Evolutionary conservation across 1,284 basidiomycete genomes (phyloP).

Genomic region (Boletellus deceptivus): DNA sequence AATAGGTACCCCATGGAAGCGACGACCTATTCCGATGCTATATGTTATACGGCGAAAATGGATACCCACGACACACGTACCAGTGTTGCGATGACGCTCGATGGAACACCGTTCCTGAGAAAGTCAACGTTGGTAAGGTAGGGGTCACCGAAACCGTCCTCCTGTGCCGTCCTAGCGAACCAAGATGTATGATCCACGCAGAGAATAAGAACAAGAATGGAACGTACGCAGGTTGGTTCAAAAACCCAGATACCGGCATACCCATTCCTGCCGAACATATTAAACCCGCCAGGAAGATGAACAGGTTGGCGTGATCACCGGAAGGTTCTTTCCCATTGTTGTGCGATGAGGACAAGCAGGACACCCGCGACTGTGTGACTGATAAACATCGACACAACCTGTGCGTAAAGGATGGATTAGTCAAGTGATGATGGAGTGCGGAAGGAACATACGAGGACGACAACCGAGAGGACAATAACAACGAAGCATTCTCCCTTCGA

Average conservation of each 20-base stretch:
- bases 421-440: not conserved
- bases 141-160: slow-evolving; percentile 90
- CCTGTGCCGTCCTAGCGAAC: slow-evolving; percentile 77
- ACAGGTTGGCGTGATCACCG: slow-evolving; percentile 67
- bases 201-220: not conserved
- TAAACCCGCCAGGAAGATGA: slow-evolving; percentile 90
- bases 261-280: slow-evolving; percentile 98
- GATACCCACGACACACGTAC: slow-evolving; percentile 43
- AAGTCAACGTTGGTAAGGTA: slow-evolving; percentile 89
- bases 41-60: slow-evolving; percentile 1
- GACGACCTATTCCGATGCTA: slow-evolving; percentile 14
- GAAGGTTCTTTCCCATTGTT: slow-evolving; percentile 80
- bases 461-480: slow-evolving; percentile 76
- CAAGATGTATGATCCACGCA: not conserved
- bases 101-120: slow-evolving; percentile 90
- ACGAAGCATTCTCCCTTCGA: slow-evolving; percentile 74
- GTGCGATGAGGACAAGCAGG: slow-evolving; percentile 92
- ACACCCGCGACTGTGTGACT: slow-evolving; percentile 97
- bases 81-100: slow-evolving; percentile 82
- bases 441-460: slow-evolving; percentile 74
- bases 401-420: not conserved
- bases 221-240: slow-evolving; percentile 91
- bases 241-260: slow-evolving; percentile 96
- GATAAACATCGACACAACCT: slow-evolving; percentile 82
- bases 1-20: slow-evolving; percentile 22